Base-by-base conservation (phyloP, 257 asterid genomes). In the Rhazya stricta region DNA sequence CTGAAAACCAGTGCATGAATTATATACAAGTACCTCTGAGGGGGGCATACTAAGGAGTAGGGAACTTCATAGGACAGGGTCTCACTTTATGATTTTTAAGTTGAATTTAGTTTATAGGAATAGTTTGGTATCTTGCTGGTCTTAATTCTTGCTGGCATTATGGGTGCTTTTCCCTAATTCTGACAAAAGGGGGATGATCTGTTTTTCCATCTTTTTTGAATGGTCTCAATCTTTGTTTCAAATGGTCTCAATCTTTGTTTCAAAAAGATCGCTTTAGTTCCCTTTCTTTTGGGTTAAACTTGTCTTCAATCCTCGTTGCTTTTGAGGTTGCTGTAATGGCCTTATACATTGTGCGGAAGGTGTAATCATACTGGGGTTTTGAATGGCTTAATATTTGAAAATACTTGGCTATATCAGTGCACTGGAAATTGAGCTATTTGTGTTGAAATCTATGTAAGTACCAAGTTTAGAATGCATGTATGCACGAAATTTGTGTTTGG, bases 1-100 rank as follows among this genome's bases (percentile, higher is more conserved):
- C 54, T 79, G 75, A 77, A 80, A 81, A 77, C 83, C 72, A 83
- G 76, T 12, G 80, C 80, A 71, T 83, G 82, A 85, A 68, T 42
- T 66, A 11, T 56, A 65, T 72, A 15, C 46, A 42, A 69, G 53
- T 27, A 77, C 77, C 79, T 53, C 70, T 32, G 63, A 65, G 71
- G 76, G 76, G 85, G 78, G 50, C 9, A 15, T 70, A 18, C 25
- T 29, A 45, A 54, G 74, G 51, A 11, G 53, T 46, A 57, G 76
- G 77, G 72, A 45, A 74, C 73, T 69, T 60, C 8, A 79, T 51
- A 81, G 81, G 41, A 62, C 60, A 43, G 66, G 69, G 51, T 32
- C 19, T 39, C 41, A 45, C n/a, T 10, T 45, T 27, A 43, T 65
- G 67, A 48, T 56, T 46, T 68, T 30, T 48, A 43, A 56, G 32